These are phyloP conservation scores for Wallacemonas sp. DNA, from an alignment of 208 protist species.

Conservation along the genomic window DNA sequence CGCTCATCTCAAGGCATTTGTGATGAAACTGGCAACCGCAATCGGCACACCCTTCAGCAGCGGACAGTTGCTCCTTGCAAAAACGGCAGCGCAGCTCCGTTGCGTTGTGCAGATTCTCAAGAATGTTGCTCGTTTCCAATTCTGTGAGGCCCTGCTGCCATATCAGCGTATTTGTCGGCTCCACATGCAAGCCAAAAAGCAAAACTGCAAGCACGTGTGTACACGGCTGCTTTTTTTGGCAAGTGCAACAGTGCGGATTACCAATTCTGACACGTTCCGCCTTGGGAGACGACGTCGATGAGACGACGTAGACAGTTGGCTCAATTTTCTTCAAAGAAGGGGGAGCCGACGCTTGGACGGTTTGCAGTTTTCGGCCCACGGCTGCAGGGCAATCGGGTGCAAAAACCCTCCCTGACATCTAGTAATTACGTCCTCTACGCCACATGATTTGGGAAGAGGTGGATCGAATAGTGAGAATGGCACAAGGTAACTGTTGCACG, in stretches of 20 bases:
- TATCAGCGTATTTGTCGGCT: slow-evolving; percentile 40
- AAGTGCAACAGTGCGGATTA: slow-evolving; percentile 67
- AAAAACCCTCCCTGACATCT: slow-evolving; percentile 6
- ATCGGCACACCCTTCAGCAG: slow-evolving; percentile 1
- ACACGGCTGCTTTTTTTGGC: slow-evolving; percentile 51
- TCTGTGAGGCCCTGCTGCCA: slow-evolving; percentile 73
- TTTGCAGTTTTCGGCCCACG: not conserved
- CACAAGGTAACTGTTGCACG: no score
- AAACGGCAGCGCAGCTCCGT: slow-evolving; percentile 28
- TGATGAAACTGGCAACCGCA: slow-evolving; percentile 31
- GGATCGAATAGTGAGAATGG: no score
- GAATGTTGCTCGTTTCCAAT: slow-evolving; percentile 51
- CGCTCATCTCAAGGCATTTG: slow-evolving; percentile 27
- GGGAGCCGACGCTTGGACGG: not conserved
- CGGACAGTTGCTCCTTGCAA: slow-evolving; percentile 23
- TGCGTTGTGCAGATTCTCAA: slow-evolving; percentile 21
- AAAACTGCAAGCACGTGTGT: slow-evolving; percentile 72
- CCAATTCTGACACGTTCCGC: not conserved
- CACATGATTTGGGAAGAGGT: no score
- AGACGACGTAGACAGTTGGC: slow-evolving; percentile 41
- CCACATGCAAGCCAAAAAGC: slow-evolving; percentile 43
- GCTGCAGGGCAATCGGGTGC: not conserved
- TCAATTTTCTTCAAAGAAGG: slow-evolving; percentile 16
- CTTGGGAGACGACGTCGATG: not conserved
- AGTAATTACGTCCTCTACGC: no score